Evolutionary conservation across 2,329 filamentous ascomycete genomes (phyloP).

Genomic region (Sporothrix humicola): DNA sequence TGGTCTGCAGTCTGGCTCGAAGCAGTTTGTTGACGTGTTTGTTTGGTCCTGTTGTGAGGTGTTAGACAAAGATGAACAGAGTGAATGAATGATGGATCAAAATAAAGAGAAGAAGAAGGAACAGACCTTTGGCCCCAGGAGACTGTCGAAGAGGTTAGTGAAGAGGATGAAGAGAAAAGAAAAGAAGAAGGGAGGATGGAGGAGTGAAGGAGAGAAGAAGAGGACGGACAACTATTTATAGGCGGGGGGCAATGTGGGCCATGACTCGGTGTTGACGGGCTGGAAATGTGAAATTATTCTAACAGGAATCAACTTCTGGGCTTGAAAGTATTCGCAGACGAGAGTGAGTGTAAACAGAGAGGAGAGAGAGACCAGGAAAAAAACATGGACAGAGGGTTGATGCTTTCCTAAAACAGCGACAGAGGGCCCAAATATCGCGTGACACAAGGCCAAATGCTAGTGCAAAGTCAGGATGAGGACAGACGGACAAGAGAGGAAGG

Average conservation of each 20-base stretch:
- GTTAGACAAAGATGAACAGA: not conserved
- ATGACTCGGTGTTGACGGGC: not conserved
- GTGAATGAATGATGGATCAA: not conserved
- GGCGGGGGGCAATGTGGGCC: not conserved
- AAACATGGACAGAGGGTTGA: not conserved
- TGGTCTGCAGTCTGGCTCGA: not conserved
- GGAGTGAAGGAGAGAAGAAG: not conserved
- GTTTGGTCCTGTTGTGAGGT: not conserved
- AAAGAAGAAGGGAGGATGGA: not conserved
- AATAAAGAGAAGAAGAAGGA: not conserved
- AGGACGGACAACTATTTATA: not conserved
- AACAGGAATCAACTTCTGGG: not conserved
- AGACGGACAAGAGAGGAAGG: not conserved
- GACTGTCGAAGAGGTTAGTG: not conserved
- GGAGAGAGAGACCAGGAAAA: not conserved
- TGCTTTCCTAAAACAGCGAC: not conserved
- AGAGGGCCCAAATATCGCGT: not conserved
- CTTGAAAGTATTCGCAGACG: not conserved
- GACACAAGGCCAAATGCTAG: not conserved
- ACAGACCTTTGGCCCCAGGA: not conserved
- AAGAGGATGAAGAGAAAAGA: not conserved
- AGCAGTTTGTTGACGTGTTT: too few relatives aligned
- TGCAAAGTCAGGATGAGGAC: not conserved
- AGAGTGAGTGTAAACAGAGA: slow-evolving; percentile 12
- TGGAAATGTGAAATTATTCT: not conserved